Conservation (phyloP, 257 asterid genomes). For the Nicotiana knightiana region DNA sequence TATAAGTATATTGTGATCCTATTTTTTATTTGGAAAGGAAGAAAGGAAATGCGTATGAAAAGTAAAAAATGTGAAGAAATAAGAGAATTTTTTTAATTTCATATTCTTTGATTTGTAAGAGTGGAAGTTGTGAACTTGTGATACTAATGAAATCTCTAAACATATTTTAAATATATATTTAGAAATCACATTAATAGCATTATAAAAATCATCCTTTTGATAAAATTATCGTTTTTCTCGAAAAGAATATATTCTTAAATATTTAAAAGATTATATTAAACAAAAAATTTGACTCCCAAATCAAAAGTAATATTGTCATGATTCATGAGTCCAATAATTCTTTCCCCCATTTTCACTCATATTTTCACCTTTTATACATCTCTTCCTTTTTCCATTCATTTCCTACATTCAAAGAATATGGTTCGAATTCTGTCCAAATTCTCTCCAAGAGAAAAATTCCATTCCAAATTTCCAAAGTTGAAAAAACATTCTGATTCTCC, state of each 20-base stretch:
- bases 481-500: not conserved
- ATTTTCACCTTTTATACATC: not conserved
- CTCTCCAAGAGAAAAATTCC: not conserved
- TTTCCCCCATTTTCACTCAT: not conserved
- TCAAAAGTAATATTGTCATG: not conserved
- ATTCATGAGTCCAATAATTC: not conserved
- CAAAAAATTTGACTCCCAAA: not conserved
- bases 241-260: not conserved
- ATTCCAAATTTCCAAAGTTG: not conserved
- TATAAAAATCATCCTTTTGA: not conserved
- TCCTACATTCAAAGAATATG: not conserved
- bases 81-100: too few relatives aligned
- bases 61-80: too few relatives aligned
- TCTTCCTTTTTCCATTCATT: not conserved
- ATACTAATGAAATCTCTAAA: too few relatives aligned
- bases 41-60: too few relatives aligned
- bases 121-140: too few relatives aligned
- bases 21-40: too few relatives aligned
- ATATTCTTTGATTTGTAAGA: too few relatives aligned
- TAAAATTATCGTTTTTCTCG: not conserved
- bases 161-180: not conserved
- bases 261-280: not conserved
- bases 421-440: not conserved
- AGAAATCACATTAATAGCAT: not conserved
- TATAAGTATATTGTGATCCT: too few relatives aligned